Evolutionary conservation across 2,329 filamentous ascomycete genomes (phyloP).

Genomic region (Colletotrichum navitas): DNA sequence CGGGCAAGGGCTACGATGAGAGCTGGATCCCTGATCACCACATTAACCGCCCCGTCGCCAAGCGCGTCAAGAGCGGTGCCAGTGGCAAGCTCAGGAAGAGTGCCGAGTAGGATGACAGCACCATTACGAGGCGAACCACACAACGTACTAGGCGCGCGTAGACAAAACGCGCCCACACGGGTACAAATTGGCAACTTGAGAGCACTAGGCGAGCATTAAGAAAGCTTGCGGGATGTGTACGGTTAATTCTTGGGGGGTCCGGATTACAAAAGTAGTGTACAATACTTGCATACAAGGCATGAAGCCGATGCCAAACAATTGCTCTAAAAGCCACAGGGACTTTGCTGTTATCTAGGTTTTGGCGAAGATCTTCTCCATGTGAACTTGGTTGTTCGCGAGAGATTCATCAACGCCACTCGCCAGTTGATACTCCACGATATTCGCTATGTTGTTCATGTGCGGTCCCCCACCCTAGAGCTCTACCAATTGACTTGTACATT

Average conservation of each 20-base stretch:
- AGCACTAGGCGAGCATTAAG: neutral
- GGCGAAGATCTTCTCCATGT: neutral
- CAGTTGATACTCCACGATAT: neutral
- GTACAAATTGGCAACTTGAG: neutral
- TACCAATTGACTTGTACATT: neutral
- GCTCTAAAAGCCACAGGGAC: constrained; percentile 1
- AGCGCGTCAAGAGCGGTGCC: constrained; percentile 72
- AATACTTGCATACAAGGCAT: constrained; percentile 31
- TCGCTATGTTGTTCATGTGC: neutral
- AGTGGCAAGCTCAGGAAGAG: constrained; percentile 55
- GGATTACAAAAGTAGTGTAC: constrained; percentile 31
- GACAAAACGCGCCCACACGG: neutral
- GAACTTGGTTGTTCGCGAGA: neutral
- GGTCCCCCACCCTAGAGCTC: neutral
- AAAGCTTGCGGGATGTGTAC: constrained; percentile 1
- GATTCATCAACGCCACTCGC: neutral
- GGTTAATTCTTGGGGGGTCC: neutral
- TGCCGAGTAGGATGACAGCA: constrained; percentile 32
- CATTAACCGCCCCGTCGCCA: constrained; percentile 84
- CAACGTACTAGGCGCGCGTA: constrained; percentile 27
- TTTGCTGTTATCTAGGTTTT: neutral
- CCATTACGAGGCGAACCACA: neutral
- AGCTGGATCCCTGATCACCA: constrained; percentile 94
- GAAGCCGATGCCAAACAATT: neutral
- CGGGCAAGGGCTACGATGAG: constrained; percentile 84